phyloP scores from a whole-genome alignment of 2,329 filamentous ascomycete genomes.

The Monilinia vaccinii-corymbosi region DNA sequence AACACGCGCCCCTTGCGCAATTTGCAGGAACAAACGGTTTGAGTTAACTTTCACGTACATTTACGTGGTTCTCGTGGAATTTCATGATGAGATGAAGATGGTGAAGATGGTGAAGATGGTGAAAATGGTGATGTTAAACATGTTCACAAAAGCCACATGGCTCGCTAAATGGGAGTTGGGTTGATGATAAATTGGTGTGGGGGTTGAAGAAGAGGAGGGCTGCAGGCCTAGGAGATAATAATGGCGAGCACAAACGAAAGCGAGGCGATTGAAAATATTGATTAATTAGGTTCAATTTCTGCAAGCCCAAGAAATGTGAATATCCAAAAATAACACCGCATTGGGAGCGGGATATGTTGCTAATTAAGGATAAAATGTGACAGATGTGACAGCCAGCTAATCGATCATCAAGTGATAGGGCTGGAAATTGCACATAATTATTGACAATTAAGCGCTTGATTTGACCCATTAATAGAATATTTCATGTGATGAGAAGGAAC shows the following conservation, averaged over 20 bases:
- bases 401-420: not conserved
- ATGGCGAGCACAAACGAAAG: not conserved
- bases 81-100: not conserved
- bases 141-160: not conserved
- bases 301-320: not conserved
- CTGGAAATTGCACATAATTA: conserved; percentile 9
- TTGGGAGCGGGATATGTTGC: conserved; percentile 4
- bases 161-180: not conserved
- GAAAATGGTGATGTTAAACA: not conserved
- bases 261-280: conserved; percentile 7
- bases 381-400: not conserved
- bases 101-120: not conserved
- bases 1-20: not conserved
- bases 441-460: conserved; percentile 7
- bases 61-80: not conserved
- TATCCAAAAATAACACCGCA: conserved; percentile 11
- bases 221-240: not conserved
- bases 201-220: not conserved
- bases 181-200: not conserved
- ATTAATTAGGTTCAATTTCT: conserved; percentile 10
- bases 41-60: not conserved
- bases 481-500: not conserved
- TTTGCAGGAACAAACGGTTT: not conserved
- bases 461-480: conserved; percentile 9
- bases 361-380: conserved; percentile 8